Evolutionary conservation across 2,329 filamentous ascomycete genomes (phyloP), one percentile per base, ranked within the genome.

Genomic region (Botrytis fragariae): DNA sequence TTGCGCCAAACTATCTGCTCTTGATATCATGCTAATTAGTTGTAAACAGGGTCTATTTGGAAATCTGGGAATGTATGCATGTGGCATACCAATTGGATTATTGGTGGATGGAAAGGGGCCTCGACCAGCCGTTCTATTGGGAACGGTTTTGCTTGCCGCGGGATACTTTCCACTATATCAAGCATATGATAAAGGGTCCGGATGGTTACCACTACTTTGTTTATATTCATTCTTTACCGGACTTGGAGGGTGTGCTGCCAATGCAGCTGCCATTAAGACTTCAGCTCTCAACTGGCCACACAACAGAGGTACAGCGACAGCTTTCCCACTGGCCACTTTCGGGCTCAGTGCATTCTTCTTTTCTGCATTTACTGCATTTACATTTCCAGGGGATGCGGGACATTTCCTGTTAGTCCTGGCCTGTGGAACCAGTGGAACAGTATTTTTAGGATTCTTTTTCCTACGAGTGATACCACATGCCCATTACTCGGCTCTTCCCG

Each of bases 261-360:
- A 98, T 82, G 89, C 91, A 35, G 94, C 93, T 42, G 88, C 95
- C 14, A 90, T 99, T 80, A 99, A 99, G 81, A 85, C 85, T 81
- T 95, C 93, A 68, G 95, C 95, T 16, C 87, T 96, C 76, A 98
- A 98, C 83, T 98, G 95, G 90, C 95, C 95, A 20, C 89, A 91
- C 74, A 92, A 97, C 81, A 90, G 96, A 76, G 96, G 96, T 72
- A 97, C 95, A 5, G 96, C 96, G 9, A 98, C 96, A 9, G 95
- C 95, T 1, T 96, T 98, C 78, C 95, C 96, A 9, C 84, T 98
- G 72, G 93, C 96, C 73, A 95, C 93, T 4, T 98, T 98, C 80
- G 96, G 96, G 4, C 84, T 99, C 73, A 98, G 95, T 81, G 96
- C 96, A 72, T 96, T 99, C 83, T 97, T 98, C 85, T 99, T 98